Conservation (phyloP, 1,284 basidiomycete species). For the Fereydounia khargensis region DNA sequence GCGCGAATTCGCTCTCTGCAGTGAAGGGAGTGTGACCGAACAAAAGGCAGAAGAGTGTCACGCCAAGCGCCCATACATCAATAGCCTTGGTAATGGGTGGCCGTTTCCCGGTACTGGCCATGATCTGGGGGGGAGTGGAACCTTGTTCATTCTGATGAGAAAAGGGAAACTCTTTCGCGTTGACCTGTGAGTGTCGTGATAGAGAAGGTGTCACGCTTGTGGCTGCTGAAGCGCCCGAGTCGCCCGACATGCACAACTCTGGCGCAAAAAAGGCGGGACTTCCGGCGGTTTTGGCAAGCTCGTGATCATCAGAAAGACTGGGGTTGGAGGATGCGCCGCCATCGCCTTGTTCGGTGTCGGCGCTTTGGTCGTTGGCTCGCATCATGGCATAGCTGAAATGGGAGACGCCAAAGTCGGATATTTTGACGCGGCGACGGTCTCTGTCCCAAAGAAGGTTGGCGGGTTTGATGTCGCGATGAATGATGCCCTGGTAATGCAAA, state of each 20-base stretch:
- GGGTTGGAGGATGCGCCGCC: slow-evolving; percentile 62
- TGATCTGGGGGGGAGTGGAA: no score
- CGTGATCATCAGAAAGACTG: slow-evolving; percentile 73
- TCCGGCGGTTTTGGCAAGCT: slow-evolving; percentile 88
- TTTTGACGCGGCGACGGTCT: slow-evolving; percentile 78
- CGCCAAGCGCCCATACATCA: slow-evolving; percentile 99
- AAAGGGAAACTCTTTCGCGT: no score
- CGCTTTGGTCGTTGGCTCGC: slow-evolving; percentile 30
- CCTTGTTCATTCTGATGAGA: no score
- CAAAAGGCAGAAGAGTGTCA: slow-evolving; percentile 90
- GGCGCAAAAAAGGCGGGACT: slow-evolving; percentile 97
- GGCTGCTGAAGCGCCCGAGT: slow-evolving; percentile 27
- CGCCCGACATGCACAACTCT: slow-evolving; percentile 70
- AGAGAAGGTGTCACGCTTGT: no score
- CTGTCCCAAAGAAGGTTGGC: slow-evolving; percentile 89
- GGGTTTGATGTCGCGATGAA: slow-evolving; percentile 98
- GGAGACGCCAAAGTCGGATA: slow-evolving; percentile 95
- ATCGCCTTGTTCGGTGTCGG: slow-evolving; percentile 4
- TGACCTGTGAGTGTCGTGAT: no score
- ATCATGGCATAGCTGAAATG: slow-evolving; percentile 78
- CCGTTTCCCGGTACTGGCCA: no score
- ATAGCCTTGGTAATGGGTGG: slow-evolving; percentile 80
- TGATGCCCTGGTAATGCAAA: slow-evolving; percentile 93
- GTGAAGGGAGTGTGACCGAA: slow-evolving; percentile 79
- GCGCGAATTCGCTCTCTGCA: slow-evolving; percentile 69